Evolutionary conservation across 2,329 filamentous ascomycete genomes (phyloP).

Genomic region (Spiromastix sp.): DNA sequence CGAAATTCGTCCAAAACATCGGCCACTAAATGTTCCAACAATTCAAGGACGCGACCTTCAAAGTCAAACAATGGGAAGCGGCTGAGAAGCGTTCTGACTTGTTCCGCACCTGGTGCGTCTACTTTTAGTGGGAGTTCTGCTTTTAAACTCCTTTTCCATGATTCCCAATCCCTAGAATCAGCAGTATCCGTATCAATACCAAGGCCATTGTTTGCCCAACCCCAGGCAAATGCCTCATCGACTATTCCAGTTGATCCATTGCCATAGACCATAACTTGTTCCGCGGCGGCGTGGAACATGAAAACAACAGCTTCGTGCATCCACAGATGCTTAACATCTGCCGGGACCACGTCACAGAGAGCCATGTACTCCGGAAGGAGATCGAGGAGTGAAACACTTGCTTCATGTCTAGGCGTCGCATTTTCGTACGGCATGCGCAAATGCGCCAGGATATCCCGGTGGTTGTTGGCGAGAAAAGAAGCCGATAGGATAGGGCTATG

Average conservation of each 20-base stretch:
- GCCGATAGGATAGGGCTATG: too few relatives aligned
- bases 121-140: background rate
- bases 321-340: slow-evolving; percentile 26
- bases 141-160: background rate
- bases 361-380: slow-evolving; percentile 40
- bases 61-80: slow-evolving; percentile 27
- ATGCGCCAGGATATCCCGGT: slow-evolving; percentile 16
- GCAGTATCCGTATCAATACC: background rate
- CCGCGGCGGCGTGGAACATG: slow-evolving; percentile 41
- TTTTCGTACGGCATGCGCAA: slow-evolving; percentile 19
- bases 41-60: slow-evolving; percentile 28
- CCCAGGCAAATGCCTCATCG: slow-evolving; percentile 38
- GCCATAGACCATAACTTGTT: slow-evolving; percentile 36
- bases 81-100: slow-evolving; percentile 18
- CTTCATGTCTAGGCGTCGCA: slow-evolving; percentile 9
- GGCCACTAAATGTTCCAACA: slow-evolving; percentile 34
- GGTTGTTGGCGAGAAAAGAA: slow-evolving; percentile 16
- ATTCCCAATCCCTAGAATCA: background rate
- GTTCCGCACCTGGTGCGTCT: slow-evolving; percentile 11
- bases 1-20: too few relatives aligned
- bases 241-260: slow-evolving; percentile 26
- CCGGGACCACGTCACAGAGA: slow-evolving; percentile 32
- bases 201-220: slow-evolving; percentile 16
- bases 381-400: slow-evolving; percentile 25
- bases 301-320: slow-evolving; percentile 37